Conservation (phyloP, 1,139 yeast species). For the Taphrina confusa region DNA sequence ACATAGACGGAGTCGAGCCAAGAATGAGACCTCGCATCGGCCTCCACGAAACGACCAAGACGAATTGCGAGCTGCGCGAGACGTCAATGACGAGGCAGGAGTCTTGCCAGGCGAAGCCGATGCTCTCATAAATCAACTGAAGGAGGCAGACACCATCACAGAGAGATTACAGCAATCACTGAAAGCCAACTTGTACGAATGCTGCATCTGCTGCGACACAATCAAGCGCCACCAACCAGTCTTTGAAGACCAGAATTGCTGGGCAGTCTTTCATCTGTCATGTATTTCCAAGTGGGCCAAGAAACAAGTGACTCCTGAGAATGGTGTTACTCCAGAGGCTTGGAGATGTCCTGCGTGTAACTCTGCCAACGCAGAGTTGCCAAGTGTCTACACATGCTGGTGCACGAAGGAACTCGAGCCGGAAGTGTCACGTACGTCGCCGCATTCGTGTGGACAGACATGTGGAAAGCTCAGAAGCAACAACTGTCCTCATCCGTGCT, state of each 20-base stretch:
- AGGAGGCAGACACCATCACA: conserved; percentile 24
- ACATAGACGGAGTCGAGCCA: neutral
- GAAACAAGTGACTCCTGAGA: conserved; percentile 29
- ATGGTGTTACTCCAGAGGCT: conserved; percentile 45
- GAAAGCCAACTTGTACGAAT: conserved; percentile 39
- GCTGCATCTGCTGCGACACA: conserved; percentile 41
- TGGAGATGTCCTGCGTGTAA: conserved; percentile 95
- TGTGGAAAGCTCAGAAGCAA: conserved; percentile 54
- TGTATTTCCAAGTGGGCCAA: conserved; percentile 43
- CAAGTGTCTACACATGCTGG: conserved; percentile 78
- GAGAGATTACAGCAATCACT: conserved; percentile 26
- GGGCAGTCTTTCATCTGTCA: conserved; percentile 41
- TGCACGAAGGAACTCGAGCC: conserved; percentile 80
- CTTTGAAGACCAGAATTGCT: conserved; percentile 41
- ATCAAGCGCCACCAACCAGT: conserved; percentile 39
- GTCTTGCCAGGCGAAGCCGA: neutral
- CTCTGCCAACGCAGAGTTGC: conserved; percentile 53
- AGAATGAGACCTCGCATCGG: neutral
- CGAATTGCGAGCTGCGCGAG: neutral
- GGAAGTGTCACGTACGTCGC: conserved; percentile 56
- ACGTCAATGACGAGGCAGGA: neutral
- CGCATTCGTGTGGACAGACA: conserved; percentile 88
- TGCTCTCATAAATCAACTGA: neutral
- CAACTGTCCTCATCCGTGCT: conserved; percentile 73
- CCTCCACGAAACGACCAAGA: neutral